Base-by-base conservation (phyloP, 108 stramenopile species). In the Epithemia pelagica region DNA sequence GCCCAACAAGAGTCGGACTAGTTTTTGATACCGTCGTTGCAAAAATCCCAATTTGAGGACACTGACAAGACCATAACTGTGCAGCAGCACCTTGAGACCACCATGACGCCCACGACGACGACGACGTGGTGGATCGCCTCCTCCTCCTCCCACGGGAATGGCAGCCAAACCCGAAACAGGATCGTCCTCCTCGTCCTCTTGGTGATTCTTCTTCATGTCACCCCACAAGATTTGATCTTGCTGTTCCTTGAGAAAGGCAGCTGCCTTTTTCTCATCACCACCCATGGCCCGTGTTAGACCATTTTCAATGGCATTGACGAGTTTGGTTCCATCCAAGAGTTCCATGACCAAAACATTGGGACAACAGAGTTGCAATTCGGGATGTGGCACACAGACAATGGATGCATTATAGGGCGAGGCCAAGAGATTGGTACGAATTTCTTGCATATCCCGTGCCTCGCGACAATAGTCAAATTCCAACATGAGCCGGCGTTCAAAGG, bases 321-420 rank as follows among this genome's bases (percentile, higher is more conserved):
- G 54, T 63, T 90, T 90, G 32, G 73, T 65, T 0, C 88, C 88
- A 25, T 76, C 65, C 10, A 90, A 54, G 52, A 80, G 62, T 64
- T 90, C 82, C 88, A 90, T 90, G 20, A 90, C 81, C 8, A 90
- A 72, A 30, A 90, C 37, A 46, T 83, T 75, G 62, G 81, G 79
- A 27, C 78, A 70, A 63, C 83, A 86, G 2, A 86, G 71, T 23
- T 74, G 33, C 1, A 55, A 8, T 33, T 68, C 58, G 52, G 88
- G 85, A 61, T 79, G 56, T 22, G 88, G 88, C 24, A 90, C 70
- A 8, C 33, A 53, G 26, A 81, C 83, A 66, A 59, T 65, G 51
- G 60, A 73, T 32, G 65, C 70, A 30, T 3, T 31, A 46, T 79
- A 85, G 19, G 71, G 71, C 0, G 80, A 79, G 15, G 67, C 62